phyloP scores from a whole-genome alignment of 2,329 filamentous ascomycete genomes.

The Acrodontium crateriforme region DNA sequence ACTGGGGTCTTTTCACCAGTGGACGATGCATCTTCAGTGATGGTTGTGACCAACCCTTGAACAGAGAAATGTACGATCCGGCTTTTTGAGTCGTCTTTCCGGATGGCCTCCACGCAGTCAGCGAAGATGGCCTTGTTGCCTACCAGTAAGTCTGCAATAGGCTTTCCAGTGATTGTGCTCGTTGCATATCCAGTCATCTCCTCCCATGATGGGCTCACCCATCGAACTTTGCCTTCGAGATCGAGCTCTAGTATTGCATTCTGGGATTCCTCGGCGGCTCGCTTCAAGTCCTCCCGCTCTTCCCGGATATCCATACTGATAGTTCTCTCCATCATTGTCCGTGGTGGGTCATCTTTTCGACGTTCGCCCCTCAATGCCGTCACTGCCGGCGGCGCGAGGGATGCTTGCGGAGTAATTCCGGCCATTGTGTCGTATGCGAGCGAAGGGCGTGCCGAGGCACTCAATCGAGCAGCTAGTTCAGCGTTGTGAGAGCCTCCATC shows the following conservation, averaged over 20 bases:
- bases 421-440: constrained; percentile 5
- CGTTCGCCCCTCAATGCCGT: constrained; percentile 29
- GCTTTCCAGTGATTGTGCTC: constrained; percentile 58
- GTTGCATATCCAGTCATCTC: constrained; percentile 76
- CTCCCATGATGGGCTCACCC: constrained; percentile 92
- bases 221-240: constrained; percentile 78
- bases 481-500: constrained; percentile 3
- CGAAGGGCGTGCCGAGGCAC: constrained; percentile 3
- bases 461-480: constrained; percentile 1
- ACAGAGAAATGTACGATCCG: constrained; percentile 75
- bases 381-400: constrained; percentile 31
- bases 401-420: constrained; percentile 9
- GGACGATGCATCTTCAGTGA: constrained; percentile 32
- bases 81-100: constrained; percentile 83
- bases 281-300: constrained; percentile 83
- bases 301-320: constrained; percentile 83
- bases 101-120: constrained; percentile 75
- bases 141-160: constrained; percentile 68
- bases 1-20: constrained; percentile 15
- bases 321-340: constrained; percentile 41
- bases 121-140: constrained; percentile 70
- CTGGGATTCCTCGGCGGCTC: constrained; percentile 89
- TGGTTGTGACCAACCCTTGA: constrained; percentile 37
- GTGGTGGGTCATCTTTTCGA: constrained; percentile 9
- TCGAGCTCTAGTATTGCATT: constrained; percentile 94